Conservation (phyloP, 2,329 filamentous ascomycete genomes). For the Capronia epimyces region DNA sequence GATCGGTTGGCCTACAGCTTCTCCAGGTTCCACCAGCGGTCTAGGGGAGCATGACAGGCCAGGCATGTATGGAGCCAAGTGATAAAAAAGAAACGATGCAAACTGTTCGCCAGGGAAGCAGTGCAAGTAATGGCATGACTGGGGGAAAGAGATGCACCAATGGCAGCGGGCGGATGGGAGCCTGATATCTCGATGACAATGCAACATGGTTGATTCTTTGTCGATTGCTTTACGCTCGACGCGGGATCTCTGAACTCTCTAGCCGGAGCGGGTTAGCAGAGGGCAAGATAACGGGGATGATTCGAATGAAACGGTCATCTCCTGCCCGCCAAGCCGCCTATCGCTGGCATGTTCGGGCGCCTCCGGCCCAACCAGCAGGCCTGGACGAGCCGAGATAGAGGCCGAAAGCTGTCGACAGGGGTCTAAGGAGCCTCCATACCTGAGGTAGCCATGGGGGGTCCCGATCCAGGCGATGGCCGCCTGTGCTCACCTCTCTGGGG, state of each 20-base stretch:
- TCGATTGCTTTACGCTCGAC: neutral
- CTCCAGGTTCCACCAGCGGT: too few species aligned
- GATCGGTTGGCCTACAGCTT: too few species aligned
- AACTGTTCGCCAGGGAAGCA: too few species aligned
- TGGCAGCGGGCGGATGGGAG: neutral
- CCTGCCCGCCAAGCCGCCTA: constrained; percentile 1
- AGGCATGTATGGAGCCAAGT: neutral
- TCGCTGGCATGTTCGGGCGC: constrained; percentile 8
- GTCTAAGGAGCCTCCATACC: too few species aligned
- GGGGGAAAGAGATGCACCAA: neutral
- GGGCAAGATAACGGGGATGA: constrained; percentile 2
- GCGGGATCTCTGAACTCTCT: neutral
- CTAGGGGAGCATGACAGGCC: too few species aligned
- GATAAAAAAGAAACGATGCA: neutral
- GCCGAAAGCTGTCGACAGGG: neutral
- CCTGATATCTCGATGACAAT: neutral
- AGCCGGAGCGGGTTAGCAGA: too few species aligned
- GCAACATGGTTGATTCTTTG: neutral
- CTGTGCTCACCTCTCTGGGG: neutral
- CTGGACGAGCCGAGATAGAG: neutral
- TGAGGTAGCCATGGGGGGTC: neutral
- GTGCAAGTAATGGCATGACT: neutral
- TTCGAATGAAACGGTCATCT: constrained; percentile 3
- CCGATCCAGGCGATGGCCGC: neutral
- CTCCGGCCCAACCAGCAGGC: constrained; percentile 13